These are phyloP conservation scores for Curvularia hawaiiensis DNA, from an alignment of 2,329 filamentous ascomycete genomes.

Conservation along the genomic window DNA sequence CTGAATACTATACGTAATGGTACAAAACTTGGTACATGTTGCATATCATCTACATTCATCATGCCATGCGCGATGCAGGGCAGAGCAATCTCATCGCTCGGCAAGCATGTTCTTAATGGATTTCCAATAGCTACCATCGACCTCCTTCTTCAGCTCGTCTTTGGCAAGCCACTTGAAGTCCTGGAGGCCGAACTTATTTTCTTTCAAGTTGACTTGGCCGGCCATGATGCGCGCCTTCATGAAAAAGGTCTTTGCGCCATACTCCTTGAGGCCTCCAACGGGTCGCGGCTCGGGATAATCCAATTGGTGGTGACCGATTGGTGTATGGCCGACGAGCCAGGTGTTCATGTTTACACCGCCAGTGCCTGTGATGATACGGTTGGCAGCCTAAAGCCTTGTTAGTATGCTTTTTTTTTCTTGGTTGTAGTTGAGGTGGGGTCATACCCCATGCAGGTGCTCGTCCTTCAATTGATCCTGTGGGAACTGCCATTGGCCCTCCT, in stretches of 20 bases:
- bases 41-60: slow-evolving; percentile 3
- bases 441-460: slow-evolving; percentile 83
- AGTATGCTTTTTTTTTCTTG: slow-evolving; percentile 10
- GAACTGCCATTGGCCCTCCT: slow-evolving; percentile 78
- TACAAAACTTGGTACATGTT: slow-evolving; percentile 3
- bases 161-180: slow-evolving; percentile 94
- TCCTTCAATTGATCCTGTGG: slow-evolving; percentile 72
- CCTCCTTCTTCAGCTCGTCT: slow-evolving; percentile 76
- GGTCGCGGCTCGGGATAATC: slow-evolving; percentile 53
- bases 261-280: slow-evolving; percentile 45
- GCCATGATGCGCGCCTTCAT: slow-evolving; percentile 96
- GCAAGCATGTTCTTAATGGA: slow-evolving; percentile 83
- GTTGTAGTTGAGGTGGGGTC: slow-evolving; percentile 33
- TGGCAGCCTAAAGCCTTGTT: slow-evolving; percentile 69
- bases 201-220: slow-evolving; percentile 82
- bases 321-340: slow-evolving; percentile 91
- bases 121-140: slow-evolving; percentile 72
- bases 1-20: slow-evolving; percentile 8
- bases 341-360: slow-evolving; percentile 98
- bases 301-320: slow-evolving; percentile 77
- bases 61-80: background rate
- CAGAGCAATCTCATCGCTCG: slow-evolving; percentile 62
- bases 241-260: slow-evolving; percentile 89
- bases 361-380: slow-evolving; percentile 75
- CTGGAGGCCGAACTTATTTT: slow-evolving; percentile 72